A percentile compares a stretch with the other conserved stretches of the same genome.
Conservation (phyloP, 129 eudicot species). For the Escallonia herrerae region DNA sequence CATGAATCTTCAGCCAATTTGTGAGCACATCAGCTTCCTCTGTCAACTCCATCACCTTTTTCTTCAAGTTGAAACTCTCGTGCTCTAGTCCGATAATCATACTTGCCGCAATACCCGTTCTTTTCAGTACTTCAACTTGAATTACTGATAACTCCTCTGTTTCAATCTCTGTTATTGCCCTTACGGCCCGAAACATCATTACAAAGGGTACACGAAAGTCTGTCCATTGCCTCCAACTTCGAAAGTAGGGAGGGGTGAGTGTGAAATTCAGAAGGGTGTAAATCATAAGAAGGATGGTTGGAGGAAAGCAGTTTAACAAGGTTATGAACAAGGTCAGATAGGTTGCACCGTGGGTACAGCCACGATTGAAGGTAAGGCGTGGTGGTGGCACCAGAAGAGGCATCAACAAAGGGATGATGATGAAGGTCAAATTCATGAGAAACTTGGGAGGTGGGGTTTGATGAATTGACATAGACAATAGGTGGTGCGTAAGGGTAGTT, state of each 20-base stretch:
- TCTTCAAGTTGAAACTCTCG: slow-evolving; percentile 30
- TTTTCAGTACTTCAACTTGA: slow-evolving; percentile 30
- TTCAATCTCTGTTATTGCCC: slow-evolving; percentile 24
- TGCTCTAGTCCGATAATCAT: slow-evolving; percentile 25
- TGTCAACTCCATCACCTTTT: slow-evolving; percentile 17
- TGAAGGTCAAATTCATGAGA: neutral
- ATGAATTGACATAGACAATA: slow-evolving; percentile 27
- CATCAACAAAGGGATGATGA: slow-evolving; percentile 46
- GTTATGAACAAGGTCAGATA: slow-evolving; percentile 36
- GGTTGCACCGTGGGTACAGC: slow-evolving; percentile 28
- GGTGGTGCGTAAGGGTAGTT: slow-evolving; percentile 51
- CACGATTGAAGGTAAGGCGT: slow-evolving; percentile 44
- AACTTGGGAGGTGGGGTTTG: slow-evolving; percentile 13
- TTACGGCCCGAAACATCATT: slow-evolving; percentile 31
- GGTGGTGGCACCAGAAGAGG: slow-evolving; percentile 33
- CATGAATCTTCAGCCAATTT: slow-evolving; percentile 42
- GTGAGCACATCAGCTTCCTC: slow-evolving; percentile 38
- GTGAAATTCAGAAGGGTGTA: neutral
- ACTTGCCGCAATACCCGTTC: slow-evolving; percentile 22
- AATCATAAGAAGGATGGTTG: slow-evolving; percentile 33
- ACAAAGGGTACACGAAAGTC: slow-evolving; percentile 36
- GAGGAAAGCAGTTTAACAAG: slow-evolving; percentile 43
- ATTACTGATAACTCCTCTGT: slow-evolving; percentile 22
- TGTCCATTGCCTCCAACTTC: slow-evolving; percentile 50
- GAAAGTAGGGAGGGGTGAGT: slow-evolving; percentile 37